These are phyloP conservation scores for Aspergillus fumigatus DNA, from an alignment of 2,329 filamentous ascomycete species.

Conservation along the genomic window DNA sequence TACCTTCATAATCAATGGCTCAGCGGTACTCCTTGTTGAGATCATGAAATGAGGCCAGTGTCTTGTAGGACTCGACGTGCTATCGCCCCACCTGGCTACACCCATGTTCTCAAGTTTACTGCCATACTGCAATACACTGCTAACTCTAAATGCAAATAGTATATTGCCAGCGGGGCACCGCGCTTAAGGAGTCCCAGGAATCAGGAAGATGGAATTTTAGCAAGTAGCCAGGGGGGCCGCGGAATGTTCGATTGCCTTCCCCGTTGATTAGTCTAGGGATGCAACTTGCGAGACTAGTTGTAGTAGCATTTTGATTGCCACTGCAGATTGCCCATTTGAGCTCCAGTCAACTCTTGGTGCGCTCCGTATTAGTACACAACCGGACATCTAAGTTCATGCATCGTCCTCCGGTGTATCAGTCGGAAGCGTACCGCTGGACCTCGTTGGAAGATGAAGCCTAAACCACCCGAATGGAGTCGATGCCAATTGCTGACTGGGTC, in stretches of 20 bases:
- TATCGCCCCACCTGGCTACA: background rate
- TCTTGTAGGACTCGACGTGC: background rate
- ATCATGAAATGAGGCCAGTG: background rate
- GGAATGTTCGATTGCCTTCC: slow-evolving; percentile 18
- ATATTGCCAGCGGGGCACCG: background rate
- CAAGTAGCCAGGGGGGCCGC: slow-evolving; percentile 11
- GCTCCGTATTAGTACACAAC: background rate
- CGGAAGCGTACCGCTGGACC: background rate
- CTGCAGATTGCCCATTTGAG: background rate
- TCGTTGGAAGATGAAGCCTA: background rate
- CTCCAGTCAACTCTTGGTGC: background rate
- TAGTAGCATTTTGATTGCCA: background rate
- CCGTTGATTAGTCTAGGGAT: slow-evolving; percentile 7
- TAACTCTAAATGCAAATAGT: background rate
- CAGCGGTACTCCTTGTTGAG: no score
- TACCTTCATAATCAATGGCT: no score
- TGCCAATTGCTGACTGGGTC: slow-evolving; percentile 1
- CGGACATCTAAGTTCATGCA: background rate
- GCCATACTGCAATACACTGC: background rate
- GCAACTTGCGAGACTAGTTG: slow-evolving; percentile 3
- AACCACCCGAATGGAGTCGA: slow-evolving; percentile 1
- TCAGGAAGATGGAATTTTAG: slow-evolving; percentile 17
- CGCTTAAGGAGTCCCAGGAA: slow-evolving; percentile 16
- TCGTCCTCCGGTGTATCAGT: background rate
- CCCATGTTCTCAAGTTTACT: background rate